A percentile compares a stretch with the other conserved stretches of the same genome.
These are phyloP conservation scores for Colletotrichum filicis DNA, from an alignment of 2,329 filamentous ascomycete species.

Conservation along the genomic window DNA sequence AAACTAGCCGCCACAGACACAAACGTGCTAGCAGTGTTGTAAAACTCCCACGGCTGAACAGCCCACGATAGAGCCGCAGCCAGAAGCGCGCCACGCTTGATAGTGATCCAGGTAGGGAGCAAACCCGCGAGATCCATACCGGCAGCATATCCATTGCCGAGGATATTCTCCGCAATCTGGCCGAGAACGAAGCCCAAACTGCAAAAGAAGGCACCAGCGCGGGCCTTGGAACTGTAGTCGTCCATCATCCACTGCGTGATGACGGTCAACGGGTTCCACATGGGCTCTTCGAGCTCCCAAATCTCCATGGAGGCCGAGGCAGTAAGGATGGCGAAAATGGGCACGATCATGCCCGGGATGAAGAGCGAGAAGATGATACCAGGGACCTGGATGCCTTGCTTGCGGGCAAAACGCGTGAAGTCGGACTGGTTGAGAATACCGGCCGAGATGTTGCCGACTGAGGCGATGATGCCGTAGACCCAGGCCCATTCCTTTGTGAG, in stretches of 20 bases:
- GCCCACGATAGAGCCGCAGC: constrained; percentile 39
- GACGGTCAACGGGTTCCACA: constrained; percentile 41
- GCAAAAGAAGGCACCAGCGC: constrained; percentile 44
- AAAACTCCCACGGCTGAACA: constrained; percentile 45
- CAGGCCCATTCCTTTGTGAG: constrained; percentile 42
- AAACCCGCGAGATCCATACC: constrained; percentile 44
- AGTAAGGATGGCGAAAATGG: constrained; percentile 40
- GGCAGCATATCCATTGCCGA: constrained; percentile 42
- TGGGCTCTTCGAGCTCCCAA: constrained; percentile 38
- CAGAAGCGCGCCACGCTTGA: constrained; percentile 42
- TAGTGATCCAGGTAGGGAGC: constrained; percentile 42
- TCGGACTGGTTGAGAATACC: constrained; percentile 45
- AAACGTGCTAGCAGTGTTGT: constrained; percentile 42
- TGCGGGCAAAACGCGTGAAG: constrained; percentile 42
- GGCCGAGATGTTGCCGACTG: constrained; percentile 42
- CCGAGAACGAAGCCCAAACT: constrained; percentile 41
- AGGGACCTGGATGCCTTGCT: constrained; percentile 37
- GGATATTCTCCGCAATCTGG: constrained; percentile 43
- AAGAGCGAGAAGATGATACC: constrained; percentile 42
- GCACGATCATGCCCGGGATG: constrained; percentile 42
- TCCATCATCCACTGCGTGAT: constrained; percentile 43
- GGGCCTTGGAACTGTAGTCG: constrained; percentile 39
- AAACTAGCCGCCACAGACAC: constrained; percentile 42
- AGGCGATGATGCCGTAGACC: constrained; percentile 44
- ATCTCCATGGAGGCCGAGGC: constrained; percentile 42